Base-by-base conservation (phyloP, 2,329 filamentous ascomycete genomes). In the Kalmusia sp. region DNA sequence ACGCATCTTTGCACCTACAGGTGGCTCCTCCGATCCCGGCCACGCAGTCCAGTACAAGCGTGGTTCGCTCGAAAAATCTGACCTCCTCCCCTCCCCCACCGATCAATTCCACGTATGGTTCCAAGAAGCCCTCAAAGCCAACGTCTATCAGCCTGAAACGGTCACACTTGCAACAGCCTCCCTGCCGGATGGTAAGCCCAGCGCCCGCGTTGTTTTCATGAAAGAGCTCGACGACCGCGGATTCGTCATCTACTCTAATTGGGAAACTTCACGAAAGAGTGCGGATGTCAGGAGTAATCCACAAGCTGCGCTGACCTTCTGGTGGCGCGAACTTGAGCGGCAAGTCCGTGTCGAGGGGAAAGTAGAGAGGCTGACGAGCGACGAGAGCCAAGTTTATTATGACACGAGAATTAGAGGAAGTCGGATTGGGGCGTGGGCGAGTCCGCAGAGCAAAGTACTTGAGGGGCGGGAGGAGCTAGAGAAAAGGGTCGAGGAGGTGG, bases 181-280 rank as follows among this genome's bases (percentile, higher is more conserved):
- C 21, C 83, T 98, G 4, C 93, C 93, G 1, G 90, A 87, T 0
- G 95, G 95, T 55, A 87, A 90, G 40, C 90, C 98, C 17, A 92
- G 87, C 40, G 88, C 91, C 3, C 91, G 95, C 54, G 84, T 92
- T 63, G 92, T 99, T 31, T 99, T 98, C 77, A 83, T 99, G 62
- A 99, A 99, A 77, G 95, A 98, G 80, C 86, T 98, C 21, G 93
- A 98, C 74, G 76, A 80, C 4, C 76, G 73, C 17, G 92, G 93
- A 14, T 99, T 96, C 76, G 92, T 98, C 37, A 82, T 99, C 43
- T 99, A 98, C 81, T 90, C 86, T 69, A 99, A 99, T 76, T 93
- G 93, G 79, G 92, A 86, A 55, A 95, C 90, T 0, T 91, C 87
- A 54, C 77, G 83, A 24, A 86, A 87, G 78, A 84, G 87, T 0